phyloP scores from a whole-genome alignment of 2,329 filamentous ascomycete genomes.

The Didymella segeticola region DNA sequence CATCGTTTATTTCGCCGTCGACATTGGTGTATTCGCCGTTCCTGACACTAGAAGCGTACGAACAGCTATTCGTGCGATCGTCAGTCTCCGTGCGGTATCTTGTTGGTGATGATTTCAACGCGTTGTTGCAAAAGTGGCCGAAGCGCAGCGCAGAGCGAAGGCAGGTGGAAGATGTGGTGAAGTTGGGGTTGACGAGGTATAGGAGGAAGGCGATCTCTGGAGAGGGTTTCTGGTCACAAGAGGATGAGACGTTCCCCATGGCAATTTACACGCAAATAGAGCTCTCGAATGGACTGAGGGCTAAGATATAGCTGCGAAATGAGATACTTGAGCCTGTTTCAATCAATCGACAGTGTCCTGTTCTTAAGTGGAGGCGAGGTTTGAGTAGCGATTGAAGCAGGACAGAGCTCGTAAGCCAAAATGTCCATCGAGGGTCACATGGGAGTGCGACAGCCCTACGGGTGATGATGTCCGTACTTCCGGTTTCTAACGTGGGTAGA shows the following conservation, averaged over 20 bases:
- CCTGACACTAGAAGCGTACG: conserved; percentile 33
- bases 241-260: conserved; percentile 39
- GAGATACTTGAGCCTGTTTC: too few relatives aligned
- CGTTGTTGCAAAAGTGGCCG: conserved; percentile 38
- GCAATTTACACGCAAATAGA: conserved; percentile 29
- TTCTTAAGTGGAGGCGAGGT: too few relatives aligned
- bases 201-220: conserved; percentile 28
- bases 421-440: too few relatives aligned
- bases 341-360: too few relatives aligned
- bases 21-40: conserved; percentile 41
- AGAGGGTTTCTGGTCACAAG: conserved; percentile 32
- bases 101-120: conserved; percentile 39
- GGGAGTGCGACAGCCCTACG: too few relatives aligned
- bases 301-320: neutral
- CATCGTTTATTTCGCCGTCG: conserved; percentile 22
- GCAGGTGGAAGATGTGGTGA: conserved; percentile 30
- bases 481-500: too few relatives aligned
- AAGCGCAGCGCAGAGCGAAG: conserved; percentile 32
- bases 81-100: conserved; percentile 21
- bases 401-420: too few relatives aligned
- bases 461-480: too few relatives aligned
- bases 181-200: conserved; percentile 17
- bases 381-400: too few relatives aligned
- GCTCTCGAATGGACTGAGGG: neutral
- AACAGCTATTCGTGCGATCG: conserved; percentile 13